phyloP scores from a whole-genome alignment of 257 asterid genomes.

The Solanum stenotomum region DNA sequence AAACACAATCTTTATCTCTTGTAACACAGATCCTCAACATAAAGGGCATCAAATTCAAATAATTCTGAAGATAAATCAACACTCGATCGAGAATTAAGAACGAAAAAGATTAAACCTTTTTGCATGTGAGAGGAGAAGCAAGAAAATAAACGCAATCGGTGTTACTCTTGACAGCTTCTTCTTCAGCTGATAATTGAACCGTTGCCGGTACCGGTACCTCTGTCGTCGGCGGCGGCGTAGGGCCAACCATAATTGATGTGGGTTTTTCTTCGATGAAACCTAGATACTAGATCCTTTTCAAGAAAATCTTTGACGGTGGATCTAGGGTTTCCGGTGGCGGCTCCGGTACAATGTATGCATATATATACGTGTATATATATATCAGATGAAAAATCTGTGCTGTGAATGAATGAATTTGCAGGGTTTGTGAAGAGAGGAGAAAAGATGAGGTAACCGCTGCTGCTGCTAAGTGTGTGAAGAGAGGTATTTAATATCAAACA shows the following conservation, averaged over 20 bases:
- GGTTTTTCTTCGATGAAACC: neutral
- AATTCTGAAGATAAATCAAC: neutral
- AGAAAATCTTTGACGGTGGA: neutral
- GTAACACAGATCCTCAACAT: neutral
- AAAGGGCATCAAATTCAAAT: neutral
- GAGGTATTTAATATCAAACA: neutral
- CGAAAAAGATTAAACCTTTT: slow-evolving; percentile 22
- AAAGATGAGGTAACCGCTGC: neutral
- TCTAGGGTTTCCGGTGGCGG: neutral
- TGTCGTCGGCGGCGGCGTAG: neutral
- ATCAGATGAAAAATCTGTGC: neutral
- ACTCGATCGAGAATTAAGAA: neutral
- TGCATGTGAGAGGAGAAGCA: slow-evolving; percentile 62
- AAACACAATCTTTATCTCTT: neutral
- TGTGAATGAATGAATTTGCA: neutral
- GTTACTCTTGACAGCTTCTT: slow-evolving; percentile 40
- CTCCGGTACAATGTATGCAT: neutral
- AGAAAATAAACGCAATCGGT: slow-evolving; percentile 70
- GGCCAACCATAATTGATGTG: neutral
- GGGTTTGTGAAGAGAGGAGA: neutral
- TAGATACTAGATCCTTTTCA: neutral
- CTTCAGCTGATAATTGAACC: slow-evolving; percentile 24
- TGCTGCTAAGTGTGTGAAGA: neutral
- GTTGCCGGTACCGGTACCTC: neutral
- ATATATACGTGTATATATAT: neutral